Evolutionary conservation across 1,139 yeast species (phyloP), one percentile per base, ranked within the genome.

Genomic region (Yamadazyma songkhlaensis): DNA sequence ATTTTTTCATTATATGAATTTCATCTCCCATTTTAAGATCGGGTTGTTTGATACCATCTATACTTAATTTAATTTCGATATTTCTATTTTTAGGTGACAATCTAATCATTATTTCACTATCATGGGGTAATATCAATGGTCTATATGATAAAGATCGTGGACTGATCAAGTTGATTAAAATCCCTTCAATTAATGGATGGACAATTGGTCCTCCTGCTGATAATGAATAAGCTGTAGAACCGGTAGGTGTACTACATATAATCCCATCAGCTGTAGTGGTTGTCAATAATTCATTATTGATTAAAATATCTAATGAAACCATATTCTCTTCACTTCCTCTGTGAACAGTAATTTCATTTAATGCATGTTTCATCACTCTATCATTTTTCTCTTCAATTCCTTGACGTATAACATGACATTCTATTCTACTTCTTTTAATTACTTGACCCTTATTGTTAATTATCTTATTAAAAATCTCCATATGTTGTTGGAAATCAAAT

Each of bases 261-360:
- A 90, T 76, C 14, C 97, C 97, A 58, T 90, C 97, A 0, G 95
- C 96, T 0, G 90, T 85, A 7, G 96, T 89, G 38, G 92, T 78
- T 9, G 98, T 90, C 40, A 90, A 67, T 51, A 82, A 84, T 53
- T 84, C 83, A 25, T 84, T 86, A 57, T 89, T 94, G 21, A 89
- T 82, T 48, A 71, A 79, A 12, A 90, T 82, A 49, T 90, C 96
- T 40, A 90, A 67, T 39, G 87, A 79, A 2, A 94, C 81, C 47
- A 90, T 71, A 55, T 87, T 92, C 1, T 97, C 96, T 36, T 87
- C 81, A 34, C 84, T 79, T 24, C 97, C 97, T 37, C 98, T 69
- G 54, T 90, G 97, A 36, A 90, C 64, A 28, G 84, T 84, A 15
- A 90, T 78, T 55, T 90, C 98, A 60, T 90, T 90, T 92, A 90